phyloP scores from a whole-genome alignment of 2,329 filamentous ascomycete genomes.

The Geosmithia morbida region DNA sequence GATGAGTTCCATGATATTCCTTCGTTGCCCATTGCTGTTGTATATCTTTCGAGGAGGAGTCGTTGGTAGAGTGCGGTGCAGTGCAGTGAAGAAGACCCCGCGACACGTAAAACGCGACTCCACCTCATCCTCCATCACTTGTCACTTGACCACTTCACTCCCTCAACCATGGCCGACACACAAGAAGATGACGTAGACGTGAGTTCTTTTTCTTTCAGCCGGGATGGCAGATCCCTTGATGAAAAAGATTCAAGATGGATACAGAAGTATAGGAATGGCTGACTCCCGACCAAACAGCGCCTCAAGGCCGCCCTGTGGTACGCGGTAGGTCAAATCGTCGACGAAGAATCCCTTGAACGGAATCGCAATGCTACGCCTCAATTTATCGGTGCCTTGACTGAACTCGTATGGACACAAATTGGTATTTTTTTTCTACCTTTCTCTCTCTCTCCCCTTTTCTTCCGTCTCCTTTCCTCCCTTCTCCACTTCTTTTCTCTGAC shows the following conservation, averaged over 20 bases:
- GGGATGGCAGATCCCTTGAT: no score
- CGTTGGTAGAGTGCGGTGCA: no score
- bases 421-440: constrained; percentile 44
- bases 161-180: constrained; percentile 16
- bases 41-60: no score
- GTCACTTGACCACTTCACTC: not conserved
- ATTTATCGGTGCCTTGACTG: constrained; percentile 75
- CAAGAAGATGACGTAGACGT: constrained; percentile 21
- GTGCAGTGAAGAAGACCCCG: not conserved
- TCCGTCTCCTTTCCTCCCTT: not conserved
- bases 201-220: not conserved
- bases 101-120: constrained; percentile 1
- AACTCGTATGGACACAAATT: constrained; percentile 78
- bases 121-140: not conserved
- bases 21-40: no score
- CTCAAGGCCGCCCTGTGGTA: constrained; percentile 80
- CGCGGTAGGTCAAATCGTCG: constrained; percentile 73
- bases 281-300: constrained; percentile 34
- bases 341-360: constrained; percentile 51
- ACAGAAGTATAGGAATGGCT: not conserved
- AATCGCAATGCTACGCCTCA: constrained; percentile 80
- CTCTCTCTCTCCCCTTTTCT: not conserved
- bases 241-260: not conserved
- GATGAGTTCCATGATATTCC: no score
- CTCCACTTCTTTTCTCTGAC: not conserved